Evolutionary conservation across 139 green algal species (phyloP).

Genomic region (Chlamydomonas applanata): DNA sequence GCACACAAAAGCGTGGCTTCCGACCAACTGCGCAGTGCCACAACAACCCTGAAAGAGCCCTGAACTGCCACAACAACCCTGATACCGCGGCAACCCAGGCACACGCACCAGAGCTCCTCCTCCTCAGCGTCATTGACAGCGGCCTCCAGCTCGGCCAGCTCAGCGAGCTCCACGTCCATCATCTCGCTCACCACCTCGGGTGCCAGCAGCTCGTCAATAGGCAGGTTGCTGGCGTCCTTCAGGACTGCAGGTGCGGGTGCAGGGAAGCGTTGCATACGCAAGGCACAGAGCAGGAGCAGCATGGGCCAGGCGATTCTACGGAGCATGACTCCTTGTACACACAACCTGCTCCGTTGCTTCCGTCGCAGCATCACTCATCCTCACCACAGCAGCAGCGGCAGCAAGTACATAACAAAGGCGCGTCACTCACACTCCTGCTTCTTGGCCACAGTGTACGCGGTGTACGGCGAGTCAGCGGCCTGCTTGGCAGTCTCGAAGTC

Average conservation of each 20-base stretch:
- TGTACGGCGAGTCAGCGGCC: constrained; percentile 39
- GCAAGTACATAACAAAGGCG: too few species aligned
- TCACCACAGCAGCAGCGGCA: too few species aligned
- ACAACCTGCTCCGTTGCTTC: too few species aligned
- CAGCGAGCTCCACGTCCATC: constrained; percentile 55
- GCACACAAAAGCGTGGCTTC: background rate
- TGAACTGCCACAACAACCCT: too few species aligned
- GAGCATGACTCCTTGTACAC: too few species aligned
- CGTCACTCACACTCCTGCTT: constrained; percentile 43
- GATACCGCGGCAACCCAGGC: too few species aligned
- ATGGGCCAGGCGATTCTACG: too few species aligned
- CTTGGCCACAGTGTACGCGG: constrained; percentile 37
- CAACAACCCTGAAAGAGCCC: too few species aligned
- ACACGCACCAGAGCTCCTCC: constrained; percentile 55
- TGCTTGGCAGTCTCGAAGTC: constrained; percentile 28
- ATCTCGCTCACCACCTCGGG: constrained; percentile 37
- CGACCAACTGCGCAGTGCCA: background rate
- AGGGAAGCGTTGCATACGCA: background rate
- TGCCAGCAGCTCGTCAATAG: constrained; percentile 53
- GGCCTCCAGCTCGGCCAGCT: constrained; percentile 49
- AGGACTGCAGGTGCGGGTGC: constrained; percentile 22
- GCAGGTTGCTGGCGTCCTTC: constrained; percentile 44
- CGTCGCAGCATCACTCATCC: too few species aligned
- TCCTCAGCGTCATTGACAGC: constrained; percentile 57
- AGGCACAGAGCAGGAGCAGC: too few species aligned